A percentile compares a stretch with the other conserved stretches of the same genome.
Evolutionary conservation across 2,329 filamentous ascomycete genomes (phyloP).

Genomic region (Ophiostoma montium): DNA sequence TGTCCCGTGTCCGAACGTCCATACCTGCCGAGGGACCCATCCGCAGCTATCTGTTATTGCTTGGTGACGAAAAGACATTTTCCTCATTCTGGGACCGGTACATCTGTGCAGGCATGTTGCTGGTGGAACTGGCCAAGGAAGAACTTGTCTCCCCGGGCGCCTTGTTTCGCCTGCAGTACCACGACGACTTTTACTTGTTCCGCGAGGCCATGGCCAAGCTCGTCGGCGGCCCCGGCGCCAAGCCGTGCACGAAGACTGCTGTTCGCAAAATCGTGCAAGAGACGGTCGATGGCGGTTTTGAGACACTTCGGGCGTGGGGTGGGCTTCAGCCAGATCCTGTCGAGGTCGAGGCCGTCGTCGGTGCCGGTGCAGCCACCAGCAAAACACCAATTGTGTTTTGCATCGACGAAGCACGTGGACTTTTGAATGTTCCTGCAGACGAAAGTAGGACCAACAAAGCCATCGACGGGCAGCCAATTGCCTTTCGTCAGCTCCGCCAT

Average conservation of each 20-base stretch:
- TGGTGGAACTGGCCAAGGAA: neutral
- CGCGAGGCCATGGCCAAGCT: neutral
- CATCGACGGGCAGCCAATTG: neutral
- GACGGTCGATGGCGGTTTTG: neutral
- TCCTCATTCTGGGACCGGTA: neutral
- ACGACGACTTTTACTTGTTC: neutral
- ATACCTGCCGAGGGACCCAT: neutral
- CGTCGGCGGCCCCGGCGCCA: neutral
- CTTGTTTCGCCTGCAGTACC: constrained; percentile 1
- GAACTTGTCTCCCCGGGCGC: neutral
- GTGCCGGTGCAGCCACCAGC: too few relatives aligned
- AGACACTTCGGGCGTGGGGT: neutral
- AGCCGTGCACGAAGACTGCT: neutral
- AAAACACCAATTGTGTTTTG: neutral
- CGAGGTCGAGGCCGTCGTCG: too few relatives aligned
- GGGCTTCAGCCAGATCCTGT: neutral
- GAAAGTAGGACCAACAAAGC: neutral
- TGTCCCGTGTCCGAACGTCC: neutral
- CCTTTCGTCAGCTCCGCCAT: neutral
- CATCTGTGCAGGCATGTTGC: neutral
- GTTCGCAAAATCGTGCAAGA: neutral
- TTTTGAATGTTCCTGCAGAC: neutral
- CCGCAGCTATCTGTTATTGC: neutral
- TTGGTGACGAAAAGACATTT: neutral
- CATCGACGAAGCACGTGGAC: neutral